Evolutionary conservation across 345 rosid genomes (phyloP).

Genomic region (Pelargonium nanum): DNA sequence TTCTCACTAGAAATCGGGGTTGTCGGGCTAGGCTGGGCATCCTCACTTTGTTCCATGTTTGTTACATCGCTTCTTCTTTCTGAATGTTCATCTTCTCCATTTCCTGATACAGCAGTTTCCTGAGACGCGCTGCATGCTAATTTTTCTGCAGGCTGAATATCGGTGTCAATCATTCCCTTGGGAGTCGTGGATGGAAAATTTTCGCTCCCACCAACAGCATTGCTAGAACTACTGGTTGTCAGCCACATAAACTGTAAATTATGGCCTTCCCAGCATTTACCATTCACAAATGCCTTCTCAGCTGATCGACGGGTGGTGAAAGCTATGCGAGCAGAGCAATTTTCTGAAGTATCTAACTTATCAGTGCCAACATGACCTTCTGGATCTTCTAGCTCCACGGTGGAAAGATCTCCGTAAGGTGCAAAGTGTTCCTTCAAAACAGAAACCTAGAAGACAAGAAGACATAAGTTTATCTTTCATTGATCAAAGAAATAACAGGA

Average conservation of each 20-base stretch:
- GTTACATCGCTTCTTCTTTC: conserved; percentile 22
- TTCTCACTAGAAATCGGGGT: conserved; percentile 15
- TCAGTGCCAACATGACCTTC: conserved; percentile 25
- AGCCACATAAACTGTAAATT: conserved; percentile 61
- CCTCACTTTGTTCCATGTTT: conserved; percentile 22
- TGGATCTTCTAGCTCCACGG: conserved; percentile 57
- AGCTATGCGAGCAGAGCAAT: conserved; percentile 42
- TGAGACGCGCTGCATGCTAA: conserved; percentile 6
- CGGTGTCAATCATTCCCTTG: conserved; percentile 16
- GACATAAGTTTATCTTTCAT: conserved; percentile 11
- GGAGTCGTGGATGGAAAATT: conserved; percentile 18
- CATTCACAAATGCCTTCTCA: conserved; percentile 70
- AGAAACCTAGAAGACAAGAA: conserved; percentile 35
- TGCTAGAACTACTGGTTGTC: conserved; percentile 30
- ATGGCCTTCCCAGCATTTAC: conserved; percentile 74
- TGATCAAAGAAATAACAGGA: background rate
- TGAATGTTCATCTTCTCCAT: conserved; percentile 28
- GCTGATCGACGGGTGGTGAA: conserved; percentile 57
- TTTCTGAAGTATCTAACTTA: conserved; percentile 23
- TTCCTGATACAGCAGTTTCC: conserved; percentile 29
- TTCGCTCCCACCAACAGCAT: conserved; percentile 21
- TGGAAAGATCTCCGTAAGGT: conserved; percentile 52
- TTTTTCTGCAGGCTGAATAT: conserved; percentile 24
- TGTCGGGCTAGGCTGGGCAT: conserved; percentile 18
- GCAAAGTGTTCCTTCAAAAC: conserved; percentile 67